Percentiles rank a stretch among this genome's conserved stretches.
phyloP scores from a whole-genome alignment of 768 basidiomycete genomes.

The Podaxis pistillaris region DNA sequence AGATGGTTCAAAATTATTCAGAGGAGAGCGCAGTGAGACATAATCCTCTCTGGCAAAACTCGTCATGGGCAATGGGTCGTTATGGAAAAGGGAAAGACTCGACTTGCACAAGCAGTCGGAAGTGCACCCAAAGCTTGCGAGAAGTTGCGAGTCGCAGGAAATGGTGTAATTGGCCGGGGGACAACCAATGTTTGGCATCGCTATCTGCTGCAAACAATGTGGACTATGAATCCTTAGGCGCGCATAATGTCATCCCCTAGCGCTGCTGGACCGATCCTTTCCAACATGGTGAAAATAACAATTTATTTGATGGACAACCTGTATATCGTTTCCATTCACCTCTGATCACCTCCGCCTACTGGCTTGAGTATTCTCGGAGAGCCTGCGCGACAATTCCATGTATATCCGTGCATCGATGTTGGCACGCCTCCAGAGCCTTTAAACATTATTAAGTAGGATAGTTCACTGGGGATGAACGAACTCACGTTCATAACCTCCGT shows the following conservation, averaged over 20 bases:
- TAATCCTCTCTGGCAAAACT: slow-evolving; percentile 38
- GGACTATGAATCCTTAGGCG: background rate
- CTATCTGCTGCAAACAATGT: background rate
- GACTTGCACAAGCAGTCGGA: background rate
- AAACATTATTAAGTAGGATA: background rate
- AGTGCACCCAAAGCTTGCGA: background rate
- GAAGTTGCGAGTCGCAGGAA: background rate
- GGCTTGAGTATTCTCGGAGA: slow-evolving; percentile 39
- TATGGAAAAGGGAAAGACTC: background rate
- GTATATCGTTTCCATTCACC: background rate
- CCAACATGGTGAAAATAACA: background rate
- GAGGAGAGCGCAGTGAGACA: slow-evolving; percentile 44
- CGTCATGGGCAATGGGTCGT: slow-evolving; percentile 33
- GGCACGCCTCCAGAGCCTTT: slow-evolving; percentile 71
- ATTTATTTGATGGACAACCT: background rate
- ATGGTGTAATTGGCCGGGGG: background rate
- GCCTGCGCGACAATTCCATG: slow-evolving; percentile 74
- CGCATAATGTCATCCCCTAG: too few species aligned
- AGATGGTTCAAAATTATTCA: slow-evolving; percentile 34
- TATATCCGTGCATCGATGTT: slow-evolving; percentile 70
- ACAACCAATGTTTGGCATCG: slow-evolving; percentile 5
- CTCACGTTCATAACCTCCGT: slow-evolving; percentile 57
- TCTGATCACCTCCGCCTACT: background rate
- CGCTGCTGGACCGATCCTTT: too few species aligned
- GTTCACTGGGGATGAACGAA: slow-evolving; percentile 11